Evolutionary conservation across 2,329 filamentous ascomycete genomes (phyloP).

Genomic region (Fusarium praegraminearum): DNA sequence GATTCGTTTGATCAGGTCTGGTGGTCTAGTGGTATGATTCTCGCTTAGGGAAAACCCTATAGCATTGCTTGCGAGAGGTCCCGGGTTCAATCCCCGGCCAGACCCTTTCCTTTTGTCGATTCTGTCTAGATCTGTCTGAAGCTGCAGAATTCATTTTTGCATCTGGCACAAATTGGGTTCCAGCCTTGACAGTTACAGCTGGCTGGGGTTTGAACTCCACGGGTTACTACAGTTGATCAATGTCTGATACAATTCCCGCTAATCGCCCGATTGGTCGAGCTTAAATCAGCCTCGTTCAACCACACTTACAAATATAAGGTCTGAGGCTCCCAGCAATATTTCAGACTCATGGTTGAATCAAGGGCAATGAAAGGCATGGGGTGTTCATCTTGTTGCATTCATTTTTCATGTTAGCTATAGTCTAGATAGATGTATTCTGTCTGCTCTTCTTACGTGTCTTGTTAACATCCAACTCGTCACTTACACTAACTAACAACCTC

Average conservation of each 20-base stretch:
- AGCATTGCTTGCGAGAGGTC: conserved; percentile 58
- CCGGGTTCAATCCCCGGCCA: conserved; percentile 62
- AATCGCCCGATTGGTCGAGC: conserved; percentile 15
- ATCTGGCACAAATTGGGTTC: not conserved
- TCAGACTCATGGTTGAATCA: not conserved
- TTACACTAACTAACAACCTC: not conserved
- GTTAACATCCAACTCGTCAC: not conserved
- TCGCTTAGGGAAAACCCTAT: conserved; percentile 70
- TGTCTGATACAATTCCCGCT: not conserved
- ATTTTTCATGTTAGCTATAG: not conserved
- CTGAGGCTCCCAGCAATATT: no score
- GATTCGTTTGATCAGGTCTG: conserved; percentile 51
- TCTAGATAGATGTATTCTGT: not conserved
- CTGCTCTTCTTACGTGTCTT: not conserved
- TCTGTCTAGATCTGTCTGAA: not conserved
- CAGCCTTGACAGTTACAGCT: not conserved
- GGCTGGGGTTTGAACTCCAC: not conserved
- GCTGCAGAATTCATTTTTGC: conserved; percentile 1
- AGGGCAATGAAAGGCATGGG: not conserved
- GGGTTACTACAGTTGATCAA: not conserved
- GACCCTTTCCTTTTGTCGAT: conserved; percentile 51
- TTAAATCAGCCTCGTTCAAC: conserved; percentile 25
- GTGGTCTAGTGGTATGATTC: conserved; percentile 78
- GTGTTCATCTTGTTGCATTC: no score
- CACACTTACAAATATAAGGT: not conserved